phyloP scores from a whole-genome alignment of 768 basidiomycete genomes.

The Cubamyces sp. region DNA sequence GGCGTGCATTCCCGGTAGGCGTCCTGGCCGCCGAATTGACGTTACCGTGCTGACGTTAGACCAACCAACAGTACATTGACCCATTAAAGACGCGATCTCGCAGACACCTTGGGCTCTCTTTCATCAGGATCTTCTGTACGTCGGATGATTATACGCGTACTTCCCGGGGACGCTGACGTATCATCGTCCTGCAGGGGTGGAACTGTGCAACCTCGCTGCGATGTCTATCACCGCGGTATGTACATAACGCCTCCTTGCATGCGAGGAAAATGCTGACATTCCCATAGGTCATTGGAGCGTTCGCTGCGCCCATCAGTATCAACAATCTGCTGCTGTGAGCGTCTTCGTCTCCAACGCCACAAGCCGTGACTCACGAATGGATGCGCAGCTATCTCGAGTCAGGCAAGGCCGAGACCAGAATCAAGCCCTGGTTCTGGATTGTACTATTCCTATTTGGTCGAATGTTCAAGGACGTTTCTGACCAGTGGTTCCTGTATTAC shows the following conservation, averaged over 20 bases:
- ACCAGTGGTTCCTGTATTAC: conserved; percentile 48
- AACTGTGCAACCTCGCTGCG: conserved; percentile 23
- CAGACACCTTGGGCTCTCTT: conserved; percentile 40
- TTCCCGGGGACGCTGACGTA: not conserved
- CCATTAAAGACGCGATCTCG: conserved; percentile 38
- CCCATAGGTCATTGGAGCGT: conserved; percentile 26
- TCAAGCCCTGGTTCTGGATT: conserved; percentile 58
- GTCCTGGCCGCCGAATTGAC: not conserved
- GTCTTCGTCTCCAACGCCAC: not conserved
- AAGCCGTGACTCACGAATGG: not conserved
- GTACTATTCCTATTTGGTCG: conserved; percentile 40
- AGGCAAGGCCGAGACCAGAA: conserved; percentile 37
- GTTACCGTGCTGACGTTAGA: not conserved
- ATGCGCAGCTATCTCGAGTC: conserved; percentile 41
- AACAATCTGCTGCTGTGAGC: conserved; percentile 44
- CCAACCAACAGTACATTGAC: conserved; percentile 37
- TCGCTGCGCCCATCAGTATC: conserved; percentile 37
- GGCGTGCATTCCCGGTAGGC: conserved; percentile 32
- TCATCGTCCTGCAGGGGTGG: conserved; percentile 17
- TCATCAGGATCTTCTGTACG: conserved; percentile 37
- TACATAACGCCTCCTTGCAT: not conserved
- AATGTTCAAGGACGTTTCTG: conserved; percentile 38
- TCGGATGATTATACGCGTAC: not conserved
- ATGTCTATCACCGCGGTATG: conserved; percentile 28
- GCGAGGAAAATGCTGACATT: not conserved